phyloP scores from a whole-genome alignment of 225 moss, liverwort and hornwort species.

The Thuidium tamariscinum region DNA sequence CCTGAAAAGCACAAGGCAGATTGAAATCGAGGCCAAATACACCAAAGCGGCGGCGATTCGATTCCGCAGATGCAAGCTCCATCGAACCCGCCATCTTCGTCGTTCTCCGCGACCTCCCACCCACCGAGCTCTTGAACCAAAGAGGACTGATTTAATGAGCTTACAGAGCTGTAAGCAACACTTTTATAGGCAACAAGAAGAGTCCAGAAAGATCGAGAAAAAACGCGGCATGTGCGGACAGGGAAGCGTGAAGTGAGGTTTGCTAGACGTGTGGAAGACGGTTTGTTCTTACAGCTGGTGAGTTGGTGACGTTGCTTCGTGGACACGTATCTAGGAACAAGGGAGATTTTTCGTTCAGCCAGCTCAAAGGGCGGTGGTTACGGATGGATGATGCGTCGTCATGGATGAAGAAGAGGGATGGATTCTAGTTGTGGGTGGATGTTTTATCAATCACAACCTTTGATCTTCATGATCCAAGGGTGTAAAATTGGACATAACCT shows the following conservation, averaged over 20 bases:
- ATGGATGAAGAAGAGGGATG: not conserved
- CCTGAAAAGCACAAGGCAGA: not conserved
- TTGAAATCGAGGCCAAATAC: not conserved
- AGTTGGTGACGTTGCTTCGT: not conserved
- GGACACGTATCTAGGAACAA: not conserved
- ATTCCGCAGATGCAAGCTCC: too few species aligned
- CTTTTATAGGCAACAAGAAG: not conserved
- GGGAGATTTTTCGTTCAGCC: not conserved
- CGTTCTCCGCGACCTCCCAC: too few species aligned
- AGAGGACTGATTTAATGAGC: rapidly evolving
- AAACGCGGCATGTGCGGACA: not conserved
- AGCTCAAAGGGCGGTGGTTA: too few species aligned
- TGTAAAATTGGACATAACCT: too few species aligned
- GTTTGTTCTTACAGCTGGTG: not conserved
- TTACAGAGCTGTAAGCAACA: rapidly evolving
- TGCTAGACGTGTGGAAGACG: not conserved
- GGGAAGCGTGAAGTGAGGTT: not conserved
- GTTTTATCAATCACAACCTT: not conserved
- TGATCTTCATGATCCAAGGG: too few species aligned
- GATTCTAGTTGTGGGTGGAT: not conserved
- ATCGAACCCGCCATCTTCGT: not conserved
- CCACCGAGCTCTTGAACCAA: too few species aligned
- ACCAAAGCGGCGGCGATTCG: too few species aligned
- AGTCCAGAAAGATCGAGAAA: not conserved
- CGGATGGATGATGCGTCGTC: not conserved